Evolutionary conservation across 306 rosid species (phyloP), one percentile per base, ranked within the genome.

Genomic region (Vigna angularis): DNA sequence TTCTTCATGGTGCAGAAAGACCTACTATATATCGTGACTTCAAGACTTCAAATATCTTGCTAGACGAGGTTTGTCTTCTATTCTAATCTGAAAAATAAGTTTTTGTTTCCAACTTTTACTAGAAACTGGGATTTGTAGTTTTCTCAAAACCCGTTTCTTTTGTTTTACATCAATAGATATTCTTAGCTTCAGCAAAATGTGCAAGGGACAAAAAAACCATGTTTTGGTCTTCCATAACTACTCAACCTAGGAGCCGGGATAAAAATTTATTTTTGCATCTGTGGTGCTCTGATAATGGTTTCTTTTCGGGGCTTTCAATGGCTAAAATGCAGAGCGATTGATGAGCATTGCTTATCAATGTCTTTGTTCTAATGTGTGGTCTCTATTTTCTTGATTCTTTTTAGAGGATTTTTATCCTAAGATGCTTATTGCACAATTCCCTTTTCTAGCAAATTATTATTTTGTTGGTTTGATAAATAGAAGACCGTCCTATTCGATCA

Each of bases 21-120:
- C 91, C 98, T 32, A 91, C 87, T 78, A 95, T 93, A 82, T 95
- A 95, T 85, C 99, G 99, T 14, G 99, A 95, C 87, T 95, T 95
- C 89, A 95, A 95, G 96, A 87, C 99, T 26, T 95, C 99, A 73
- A 95, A 95, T 77, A 87, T 95, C 81, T 88, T 95, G 89, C 85
- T 95, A 77, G 99, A 93, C 76, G 86, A 53, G 85, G 99, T 95
- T 78, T 79, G 13, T 75, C 79, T 85, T 81, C 68, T 82, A 67
- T 0, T 42, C 12, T 22, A 28, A 28, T 66, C 26, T 75, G 67
- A 26, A 71, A 47, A 16, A 13, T 51, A 32, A 52, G 42, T 18
- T 64, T 56, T 70, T 76, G 10, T 18, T 69, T 45, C 51, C 59
- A n/a, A 34, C 50, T 13, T 63, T 70, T 64, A 38, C 52, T 74